Conservation (phyloP, 2,329 filamentous ascomycete species). For the Simplicillium sp. region DNA sequence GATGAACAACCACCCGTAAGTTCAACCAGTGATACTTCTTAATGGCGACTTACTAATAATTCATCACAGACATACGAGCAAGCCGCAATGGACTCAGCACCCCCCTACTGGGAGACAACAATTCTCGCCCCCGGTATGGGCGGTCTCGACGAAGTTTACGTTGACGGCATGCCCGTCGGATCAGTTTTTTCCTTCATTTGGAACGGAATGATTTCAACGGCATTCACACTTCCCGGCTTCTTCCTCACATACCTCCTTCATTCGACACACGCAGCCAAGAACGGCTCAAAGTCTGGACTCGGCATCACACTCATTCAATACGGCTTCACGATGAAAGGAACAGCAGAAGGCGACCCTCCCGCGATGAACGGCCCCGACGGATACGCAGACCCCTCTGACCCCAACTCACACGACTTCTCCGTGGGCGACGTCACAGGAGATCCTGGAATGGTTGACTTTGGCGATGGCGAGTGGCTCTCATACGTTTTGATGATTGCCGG, state of each 20-base stretch:
- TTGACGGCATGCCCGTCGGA: slow-evolving; percentile 89
- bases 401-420: slow-evolving; percentile 84
- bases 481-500: slow-evolving; percentile 94
- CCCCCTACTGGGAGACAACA: slow-evolving; percentile 98
- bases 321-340: slow-evolving; percentile 86
- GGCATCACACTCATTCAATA: slow-evolving; percentile 95
- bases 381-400: slow-evolving; percentile 68
- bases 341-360: slow-evolving; percentile 31
- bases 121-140: slow-evolving; percentile 87
- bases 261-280: slow-evolving; percentile 96
- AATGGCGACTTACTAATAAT: background rate
- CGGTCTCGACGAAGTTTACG: slow-evolving; percentile 89
- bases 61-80: slow-evolving; percentile 80
- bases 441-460: slow-evolving; percentile 46
- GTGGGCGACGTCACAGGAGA: slow-evolving; percentile 52
- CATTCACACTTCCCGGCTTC: slow-evolving; percentile 94
- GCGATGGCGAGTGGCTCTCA: slow-evolving; percentile 76
- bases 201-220: slow-evolving; percentile 96
- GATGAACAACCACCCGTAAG: slow-evolving; percentile 91
- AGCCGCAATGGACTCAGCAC: slow-evolving; percentile 89
- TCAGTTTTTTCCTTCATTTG: slow-evolving; percentile 81
- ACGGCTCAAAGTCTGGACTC: slow-evolving; percentile 87
- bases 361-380: slow-evolving; percentile 42
- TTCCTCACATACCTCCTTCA: slow-evolving; percentile 95
- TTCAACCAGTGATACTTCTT: slow-evolving; percentile 13